These are phyloP conservation scores for Larix sibirica DNA, from an alignment of 83 land plant species.

Conservation along the genomic window DNA sequence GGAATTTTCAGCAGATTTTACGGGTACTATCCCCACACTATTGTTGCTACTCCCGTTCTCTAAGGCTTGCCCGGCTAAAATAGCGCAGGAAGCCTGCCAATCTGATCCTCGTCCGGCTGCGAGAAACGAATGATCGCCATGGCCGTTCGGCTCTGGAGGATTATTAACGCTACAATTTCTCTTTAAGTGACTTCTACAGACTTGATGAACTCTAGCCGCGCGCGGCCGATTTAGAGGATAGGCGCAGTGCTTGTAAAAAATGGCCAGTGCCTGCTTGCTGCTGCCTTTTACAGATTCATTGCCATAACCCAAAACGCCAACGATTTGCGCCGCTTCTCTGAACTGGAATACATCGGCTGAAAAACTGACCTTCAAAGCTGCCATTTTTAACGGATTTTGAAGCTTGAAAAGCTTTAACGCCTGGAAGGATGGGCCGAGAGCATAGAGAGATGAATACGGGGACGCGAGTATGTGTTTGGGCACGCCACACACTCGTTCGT, in stretches of 20 bases:
- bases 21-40: slow-evolving; percentile 10
- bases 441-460: too few relatives aligned
- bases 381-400: not conserved
- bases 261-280: not conserved
- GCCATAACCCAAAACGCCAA: not conserved
- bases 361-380: not conserved
- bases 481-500: too few relatives aligned
- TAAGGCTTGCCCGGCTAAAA: slow-evolving; percentile 44
- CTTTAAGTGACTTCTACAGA: not conserved
- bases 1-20: slow-evolving; percentile 1
- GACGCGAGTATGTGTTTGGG: not conserved
- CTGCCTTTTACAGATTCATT: not conserved
- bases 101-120: slow-evolving; percentile 31
- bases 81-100: slow-evolving; percentile 75
- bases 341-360: not conserved
- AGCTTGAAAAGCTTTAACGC: not conserved
- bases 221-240: not conserved
- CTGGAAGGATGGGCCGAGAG: not conserved
- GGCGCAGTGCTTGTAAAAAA: not conserved
- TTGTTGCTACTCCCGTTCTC: slow-evolving; percentile 15
- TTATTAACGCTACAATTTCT: not conserved
- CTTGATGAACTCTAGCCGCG: too few relatives aligned
- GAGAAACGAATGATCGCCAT: not conserved
- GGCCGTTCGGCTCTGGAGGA: slow-evolving; percentile 11
- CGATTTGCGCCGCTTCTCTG: not conserved